These are phyloP conservation scores for Grammothele lineata DNA, from an alignment of 768 basidiomycete species.

Conservation along the genomic window DNA sequence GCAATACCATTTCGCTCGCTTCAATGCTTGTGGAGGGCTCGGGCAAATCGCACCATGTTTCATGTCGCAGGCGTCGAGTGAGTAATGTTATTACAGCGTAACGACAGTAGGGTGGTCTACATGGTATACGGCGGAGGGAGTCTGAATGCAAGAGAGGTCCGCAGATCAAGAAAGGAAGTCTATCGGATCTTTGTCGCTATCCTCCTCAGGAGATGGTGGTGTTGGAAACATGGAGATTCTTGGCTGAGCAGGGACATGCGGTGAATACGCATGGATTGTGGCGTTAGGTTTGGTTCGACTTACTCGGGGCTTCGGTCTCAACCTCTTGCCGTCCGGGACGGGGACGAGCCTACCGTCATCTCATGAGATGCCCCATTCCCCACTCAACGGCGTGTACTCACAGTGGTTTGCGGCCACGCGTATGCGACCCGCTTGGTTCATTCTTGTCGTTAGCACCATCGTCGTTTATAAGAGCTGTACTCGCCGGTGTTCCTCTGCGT, in stretches of 20 bases:
- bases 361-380: not conserved
- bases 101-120: too few relatives aligned
- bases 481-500: too few relatives aligned
- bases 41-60: too few relatives aligned
- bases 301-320: slow-evolving; percentile 1
- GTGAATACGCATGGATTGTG: not conserved
- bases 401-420: not conserved
- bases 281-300: not conserved
- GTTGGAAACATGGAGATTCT: slow-evolving; percentile 1
- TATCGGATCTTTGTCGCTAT: slow-evolving; percentile 1
- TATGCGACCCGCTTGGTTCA: too few relatives aligned
- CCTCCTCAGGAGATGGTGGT: not conserved
- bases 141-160: slow-evolving; percentile 35
- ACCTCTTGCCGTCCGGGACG: not conserved
- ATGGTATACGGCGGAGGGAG: slow-evolving; percentile 59
- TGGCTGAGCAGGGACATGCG: not conserved
- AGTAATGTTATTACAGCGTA: too few relatives aligned
- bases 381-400: not conserved
- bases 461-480: too few relatives aligned
- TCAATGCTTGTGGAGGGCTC: too few relatives aligned
- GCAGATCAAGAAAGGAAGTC: slow-evolving; percentile 3
- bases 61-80: too few relatives aligned
- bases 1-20: too few relatives aligned
- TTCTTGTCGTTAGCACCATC: not conserved
- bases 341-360: not conserved